phyloP scores from a whole-genome alignment of 2,329 filamentous ascomycete genomes.

The Aspergillus cejpii region DNA sequence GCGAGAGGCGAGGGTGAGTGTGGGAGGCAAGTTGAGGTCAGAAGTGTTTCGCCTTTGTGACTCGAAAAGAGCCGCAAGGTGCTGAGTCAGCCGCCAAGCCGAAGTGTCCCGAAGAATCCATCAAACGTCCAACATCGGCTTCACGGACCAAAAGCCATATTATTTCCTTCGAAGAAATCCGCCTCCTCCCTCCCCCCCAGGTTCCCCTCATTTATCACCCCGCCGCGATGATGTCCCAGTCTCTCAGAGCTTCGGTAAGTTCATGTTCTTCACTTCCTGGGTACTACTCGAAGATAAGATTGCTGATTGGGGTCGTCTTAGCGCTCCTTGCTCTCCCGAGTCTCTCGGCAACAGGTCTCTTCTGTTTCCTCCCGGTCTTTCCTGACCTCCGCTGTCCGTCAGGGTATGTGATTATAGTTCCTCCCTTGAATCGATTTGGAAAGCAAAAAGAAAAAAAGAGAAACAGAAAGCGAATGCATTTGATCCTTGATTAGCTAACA shows the following conservation, averaged over 20 bases:
- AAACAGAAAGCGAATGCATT: too few species aligned
- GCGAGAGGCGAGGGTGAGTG: slow-evolving; percentile 10
- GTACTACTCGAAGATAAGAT: slow-evolving; percentile 9
- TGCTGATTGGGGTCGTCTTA: slow-evolving; percentile 27
- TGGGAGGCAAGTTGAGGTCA: slow-evolving; percentile 14
- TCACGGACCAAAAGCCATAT: slow-evolving; percentile 17
- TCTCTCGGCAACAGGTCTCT: slow-evolving; percentile 52
- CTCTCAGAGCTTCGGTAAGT: slow-evolving; percentile 56
- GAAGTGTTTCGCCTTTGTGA: background rate
- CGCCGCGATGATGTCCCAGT: slow-evolving; percentile 53
- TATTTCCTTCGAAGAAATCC: slow-evolving; percentile 12
- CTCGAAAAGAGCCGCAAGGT: slow-evolving; percentile 17
- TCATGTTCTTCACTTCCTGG: slow-evolving; percentile 2
- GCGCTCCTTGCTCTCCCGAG: slow-evolving; percentile 57
- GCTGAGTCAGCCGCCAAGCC: slow-evolving; percentile 27
- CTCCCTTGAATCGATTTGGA: slow-evolving; percentile 13
- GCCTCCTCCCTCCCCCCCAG: slow-evolving; percentile 16
- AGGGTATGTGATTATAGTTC: slow-evolving; percentile 47
- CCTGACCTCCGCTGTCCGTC: slow-evolving; percentile 55
- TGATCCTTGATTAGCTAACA: slow-evolving; percentile 15
- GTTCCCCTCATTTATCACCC: slow-evolving; percentile 24
- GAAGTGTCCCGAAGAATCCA: slow-evolving; percentile 22
- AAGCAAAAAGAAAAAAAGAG: too few species aligned
- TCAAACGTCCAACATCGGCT: slow-evolving; percentile 21
- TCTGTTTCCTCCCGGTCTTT: slow-evolving; percentile 56